Evolutionary conservation across 2,329 filamentous ascomycete genomes (phyloP).

Genomic region (Plectosphaerella cucumerina): DNA sequence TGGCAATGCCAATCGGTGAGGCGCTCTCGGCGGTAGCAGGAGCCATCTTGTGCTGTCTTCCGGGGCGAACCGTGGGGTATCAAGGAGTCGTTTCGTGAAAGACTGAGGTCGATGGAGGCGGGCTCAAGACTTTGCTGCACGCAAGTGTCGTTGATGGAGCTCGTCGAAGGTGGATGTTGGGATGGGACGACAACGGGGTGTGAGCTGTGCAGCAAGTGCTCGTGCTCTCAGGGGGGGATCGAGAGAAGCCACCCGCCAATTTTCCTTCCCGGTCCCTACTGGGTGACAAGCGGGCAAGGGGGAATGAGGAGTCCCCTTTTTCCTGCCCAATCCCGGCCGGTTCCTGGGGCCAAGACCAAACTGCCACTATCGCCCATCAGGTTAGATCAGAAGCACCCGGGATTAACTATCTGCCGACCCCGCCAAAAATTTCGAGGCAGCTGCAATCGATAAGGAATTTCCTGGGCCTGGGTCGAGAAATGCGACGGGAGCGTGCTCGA

Average conservation of each 20-base stretch:
- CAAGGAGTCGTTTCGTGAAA: slow-evolving; percentile 7
- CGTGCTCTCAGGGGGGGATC: slow-evolving; percentile 16
- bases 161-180: slow-evolving; percentile 8
- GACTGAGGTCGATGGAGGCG: slow-evolving; percentile 6
- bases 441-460: slow-evolving; percentile 28
- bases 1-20: slow-evolving; percentile 70
- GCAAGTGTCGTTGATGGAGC: slow-evolving; percentile 12
- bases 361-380: slow-evolving; percentile 12
- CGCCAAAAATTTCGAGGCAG: slow-evolving; percentile 21
- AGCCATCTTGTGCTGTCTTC: slow-evolving; percentile 44
- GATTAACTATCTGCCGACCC: slow-evolving; percentile 30
- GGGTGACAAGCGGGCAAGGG: slow-evolving; percentile 9
- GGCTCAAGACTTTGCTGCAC: slow-evolving; percentile 8
- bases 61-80: background rate
- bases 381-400: slow-evolving; percentile 14
- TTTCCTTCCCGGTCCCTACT: slow-evolving; percentile 9
- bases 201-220: slow-evolving; percentile 13
- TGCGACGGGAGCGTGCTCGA: background rate
- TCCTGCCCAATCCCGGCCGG: slow-evolving; percentile 9
- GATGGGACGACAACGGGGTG: slow-evolving; percentile 11
- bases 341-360: slow-evolving; percentile 1
- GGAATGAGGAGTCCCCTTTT: slow-evolving; percentile 13
- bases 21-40: slow-evolving; percentile 54
- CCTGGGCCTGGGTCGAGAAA: background rate
- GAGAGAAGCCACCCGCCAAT: slow-evolving; percentile 16